Evolutionary conservation across 2,329 filamentous ascomycete species (phyloP).

Genomic region (Fusarium acutatum): DNA sequence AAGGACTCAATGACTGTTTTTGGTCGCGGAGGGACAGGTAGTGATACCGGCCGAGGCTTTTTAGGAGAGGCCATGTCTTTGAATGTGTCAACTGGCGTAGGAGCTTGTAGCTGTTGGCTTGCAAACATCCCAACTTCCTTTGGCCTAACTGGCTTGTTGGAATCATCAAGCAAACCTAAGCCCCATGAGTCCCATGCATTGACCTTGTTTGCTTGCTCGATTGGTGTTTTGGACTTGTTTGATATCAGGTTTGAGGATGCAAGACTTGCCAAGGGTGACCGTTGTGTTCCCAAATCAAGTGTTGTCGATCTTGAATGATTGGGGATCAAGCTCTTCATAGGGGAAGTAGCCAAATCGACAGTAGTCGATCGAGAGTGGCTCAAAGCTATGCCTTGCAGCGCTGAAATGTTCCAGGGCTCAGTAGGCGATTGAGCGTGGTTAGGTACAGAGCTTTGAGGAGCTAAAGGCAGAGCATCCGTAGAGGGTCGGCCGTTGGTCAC

Average conservation of each 20-base stretch:
- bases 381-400: background rate
- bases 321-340: constrained; percentile 6
- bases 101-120: background rate
- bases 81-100: constrained; percentile 1
- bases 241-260: constrained; percentile 12
- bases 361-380: constrained; percentile 34
- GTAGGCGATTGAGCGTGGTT: background rate
- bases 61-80: background rate
- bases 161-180: constrained; percentile 22
- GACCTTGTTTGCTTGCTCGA: constrained; percentile 14
- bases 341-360: constrained; percentile 14
- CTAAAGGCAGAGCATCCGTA: constrained; percentile 1
- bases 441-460: constrained; percentile 1
- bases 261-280: constrained; percentile 18
- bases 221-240: constrained; percentile 5
- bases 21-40: constrained; percentile 7
- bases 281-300: constrained; percentile 18
- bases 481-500: constrained; percentile 14
- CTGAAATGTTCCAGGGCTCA: background rate
- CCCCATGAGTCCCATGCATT: constrained; percentile 35
- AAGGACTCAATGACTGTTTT: background rate
- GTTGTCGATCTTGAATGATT: constrained; percentile 27
- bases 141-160: constrained; percentile 6
- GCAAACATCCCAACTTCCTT: constrained; percentile 1
- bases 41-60: constrained; percentile 1